A percentile compares a stretch with the other conserved stretches of the same genome.
phyloP scores from a whole-genome alignment of 1,284 basidiomycete genomes.

The Cryptococcus floricola region DNA sequence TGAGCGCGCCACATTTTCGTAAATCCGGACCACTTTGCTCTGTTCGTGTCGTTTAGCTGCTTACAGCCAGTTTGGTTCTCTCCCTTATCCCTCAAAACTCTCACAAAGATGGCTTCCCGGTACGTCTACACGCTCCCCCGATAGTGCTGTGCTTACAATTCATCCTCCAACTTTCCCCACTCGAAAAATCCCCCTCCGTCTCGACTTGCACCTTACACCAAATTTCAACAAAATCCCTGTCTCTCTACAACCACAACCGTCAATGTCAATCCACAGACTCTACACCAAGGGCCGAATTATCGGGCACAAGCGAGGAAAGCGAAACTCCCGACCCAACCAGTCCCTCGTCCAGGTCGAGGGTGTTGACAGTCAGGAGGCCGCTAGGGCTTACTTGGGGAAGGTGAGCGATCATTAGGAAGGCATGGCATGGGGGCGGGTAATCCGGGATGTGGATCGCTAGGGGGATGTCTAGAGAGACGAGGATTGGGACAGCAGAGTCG shows the following conservation, averaged over 20 bases:
- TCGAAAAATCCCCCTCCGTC: not conserved
- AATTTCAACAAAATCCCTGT: not conserved
- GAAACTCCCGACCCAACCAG: conserved; percentile 92
- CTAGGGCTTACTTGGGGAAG: conserved; percentile 98
- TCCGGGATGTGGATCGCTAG: not conserved
- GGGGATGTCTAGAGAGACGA: not conserved
- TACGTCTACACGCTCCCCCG: not conserved
- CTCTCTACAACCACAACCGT: not conserved
- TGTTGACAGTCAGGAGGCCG: conserved; percentile 87
- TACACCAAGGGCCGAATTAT: conserved; percentile 97
- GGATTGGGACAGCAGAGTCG: not conserved
- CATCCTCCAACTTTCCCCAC: not conserved
- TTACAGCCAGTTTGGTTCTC: not conserved
- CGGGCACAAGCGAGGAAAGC: conserved; percentile 97
- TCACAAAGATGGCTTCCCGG: conserved; percentile 2
- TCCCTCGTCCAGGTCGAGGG: conserved; percentile 97
- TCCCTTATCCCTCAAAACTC: not conserved
- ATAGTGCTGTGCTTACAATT: not conserved
- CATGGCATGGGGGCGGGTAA: conserved; percentile 1
- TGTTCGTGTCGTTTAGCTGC: not conserved
- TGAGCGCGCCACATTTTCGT: no score
- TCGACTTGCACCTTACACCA: not conserved
- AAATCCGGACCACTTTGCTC: no score
- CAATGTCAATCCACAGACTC: conserved; percentile 58
- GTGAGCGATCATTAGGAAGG: conserved; percentile 52